These are phyloP conservation scores for Saccharomycopsis sp. DNA, from an alignment of 805 yeast genomes.

Conservation along the genomic window DNA sequence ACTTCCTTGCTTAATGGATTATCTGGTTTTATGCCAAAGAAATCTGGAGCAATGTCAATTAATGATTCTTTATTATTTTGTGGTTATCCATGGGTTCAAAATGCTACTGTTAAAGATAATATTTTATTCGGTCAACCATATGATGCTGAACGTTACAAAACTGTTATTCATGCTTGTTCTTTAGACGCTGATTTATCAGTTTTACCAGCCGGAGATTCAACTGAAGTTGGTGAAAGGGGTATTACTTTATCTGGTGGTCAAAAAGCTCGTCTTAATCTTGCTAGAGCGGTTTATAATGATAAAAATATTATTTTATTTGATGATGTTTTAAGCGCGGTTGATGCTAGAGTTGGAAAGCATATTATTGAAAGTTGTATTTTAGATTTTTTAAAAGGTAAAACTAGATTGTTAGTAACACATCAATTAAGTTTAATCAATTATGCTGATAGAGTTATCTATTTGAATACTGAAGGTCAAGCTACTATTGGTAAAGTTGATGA, in stretches of 20 bases:
- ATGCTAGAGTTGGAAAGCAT: constrained; percentile 64
- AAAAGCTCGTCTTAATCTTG: constrained; percentile 58
- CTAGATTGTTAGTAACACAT: constrained; percentile 67
- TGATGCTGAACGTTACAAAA: constrained; percentile 38
- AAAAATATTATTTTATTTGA: constrained; percentile 52
- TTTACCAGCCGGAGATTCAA: constrained; percentile 55
- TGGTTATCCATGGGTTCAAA: constrained; percentile 60
- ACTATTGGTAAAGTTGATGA: constrained; percentile 42
- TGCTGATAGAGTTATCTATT: constrained; percentile 53
- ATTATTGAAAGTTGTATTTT: constrained; percentile 49
- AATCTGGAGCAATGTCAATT: constrained; percentile 37
- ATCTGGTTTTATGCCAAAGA: constrained; percentile 53
- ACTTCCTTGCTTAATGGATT: constrained; percentile 58
- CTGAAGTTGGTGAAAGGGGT: constrained; percentile 70
- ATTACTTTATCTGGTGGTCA: constrained; percentile 71
- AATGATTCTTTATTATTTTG: constrained; percentile 40
- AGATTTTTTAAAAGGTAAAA: constrained; percentile 40
- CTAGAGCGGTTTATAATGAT: constrained; percentile 56
- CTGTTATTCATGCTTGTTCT: constrained; percentile 50
- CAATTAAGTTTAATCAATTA: constrained; percentile 52
- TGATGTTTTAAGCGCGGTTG: constrained; percentile 67
- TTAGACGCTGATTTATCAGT: constrained; percentile 45
- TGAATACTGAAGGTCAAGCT: constrained; percentile 40
- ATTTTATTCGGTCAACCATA: constrained; percentile 45
- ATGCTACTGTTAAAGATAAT: constrained; percentile 58